These are phyloP conservation scores for Kluyveromyces sp. DNA, from an alignment of 1,139 yeast species.

Conservation along the genomic window DNA sequence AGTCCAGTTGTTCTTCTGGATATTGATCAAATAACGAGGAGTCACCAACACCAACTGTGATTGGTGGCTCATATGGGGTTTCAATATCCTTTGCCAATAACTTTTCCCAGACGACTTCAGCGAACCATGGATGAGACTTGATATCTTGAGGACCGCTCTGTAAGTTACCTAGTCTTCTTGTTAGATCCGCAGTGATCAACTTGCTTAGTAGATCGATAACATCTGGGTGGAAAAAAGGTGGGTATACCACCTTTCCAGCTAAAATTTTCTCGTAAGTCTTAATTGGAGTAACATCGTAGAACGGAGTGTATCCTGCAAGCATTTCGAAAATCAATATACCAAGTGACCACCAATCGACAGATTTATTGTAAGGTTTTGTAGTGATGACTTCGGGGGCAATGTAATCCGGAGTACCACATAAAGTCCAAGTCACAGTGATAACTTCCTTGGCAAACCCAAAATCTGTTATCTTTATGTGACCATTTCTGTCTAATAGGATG, in stretches of 20 bases:
- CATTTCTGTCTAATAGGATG: conserved; percentile 82
- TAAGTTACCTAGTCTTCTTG: conserved; percentile 85
- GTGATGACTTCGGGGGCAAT: conserved; percentile 98
- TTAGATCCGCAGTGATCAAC: conserved; percentile 81
- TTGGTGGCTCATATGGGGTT: conserved; percentile 97
- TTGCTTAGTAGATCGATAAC: conserved; percentile 74
- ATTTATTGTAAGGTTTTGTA: conserved; percentile 91
- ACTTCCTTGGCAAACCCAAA: conserved; percentile 98
- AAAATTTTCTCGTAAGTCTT: conserved; percentile 93
- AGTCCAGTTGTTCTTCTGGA: conserved; percentile 89
- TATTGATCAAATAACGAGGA: conserved; percentile 88
- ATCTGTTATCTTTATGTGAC: conserved; percentile 92
- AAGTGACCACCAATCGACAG: conserved; percentile 98
- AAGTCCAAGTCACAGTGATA: conserved; percentile 87
- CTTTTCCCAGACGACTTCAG: conserved; percentile 95
- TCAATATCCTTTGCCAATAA: conserved; percentile 83
- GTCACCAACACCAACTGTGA: conserved; percentile 94
- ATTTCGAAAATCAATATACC: conserved; percentile 92
- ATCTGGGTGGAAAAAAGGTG: conserved; percentile 83
- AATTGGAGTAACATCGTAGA: conserved; percentile 95
- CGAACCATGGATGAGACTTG: conserved; percentile 88
- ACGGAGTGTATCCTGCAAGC: conserved; percentile 97
- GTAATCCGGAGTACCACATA: conserved; percentile 97
- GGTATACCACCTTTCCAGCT: conserved; percentile 80
- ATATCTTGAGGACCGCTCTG: conserved; percentile 89